Evolutionary conservation across 495 filamentous ascomycete genomes (phyloP).

Genomic region (Lasiosphaeriaceae sp.): DNA sequence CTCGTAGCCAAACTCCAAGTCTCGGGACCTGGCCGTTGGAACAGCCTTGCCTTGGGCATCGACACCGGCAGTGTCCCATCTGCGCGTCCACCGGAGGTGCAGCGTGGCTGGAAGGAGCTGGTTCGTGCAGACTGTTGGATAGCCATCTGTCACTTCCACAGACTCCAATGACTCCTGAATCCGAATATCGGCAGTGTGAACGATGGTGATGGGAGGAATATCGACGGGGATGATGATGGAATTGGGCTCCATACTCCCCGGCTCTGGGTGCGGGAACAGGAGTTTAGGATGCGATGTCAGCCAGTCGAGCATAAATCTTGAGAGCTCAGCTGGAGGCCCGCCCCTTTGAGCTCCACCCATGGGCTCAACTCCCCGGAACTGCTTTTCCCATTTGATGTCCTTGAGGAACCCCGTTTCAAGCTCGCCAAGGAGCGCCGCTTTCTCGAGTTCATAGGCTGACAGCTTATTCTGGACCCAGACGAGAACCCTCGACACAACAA

Average conservation of each 20-base stretch:
- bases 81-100: conserved; percentile 68
- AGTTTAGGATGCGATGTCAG: conserved; percentile 33
- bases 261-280: conserved; percentile 16
- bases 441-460: conserved; percentile 58
- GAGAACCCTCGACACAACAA: conserved; percentile 48
- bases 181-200: conserved; percentile 76
- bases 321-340: conserved; percentile 24
- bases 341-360: conserved; percentile 13
- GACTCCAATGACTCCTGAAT: conserved; percentile 39
- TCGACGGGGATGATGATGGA: conserved; percentile 73
- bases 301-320: conserved; percentile 37
- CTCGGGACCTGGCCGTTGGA: conserved; percentile 36
- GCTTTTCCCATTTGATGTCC: conserved; percentile 35
- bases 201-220: conserved; percentile 77
- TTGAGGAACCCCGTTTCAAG: conserved; percentile 38
- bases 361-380: conserved; percentile 41
- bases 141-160: conserved; percentile 26
- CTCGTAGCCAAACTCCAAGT: conserved; percentile 80
- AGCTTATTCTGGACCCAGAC: conserved; percentile 48
- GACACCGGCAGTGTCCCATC: conserved; percentile 57
- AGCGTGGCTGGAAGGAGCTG: conserved; percentile 69
- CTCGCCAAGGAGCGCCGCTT: conserved; percentile 49
- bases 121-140: conserved; percentile 54
- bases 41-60: conserved; percentile 7
- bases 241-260: conserved; percentile 20